phyloP scores from a whole-genome alignment of 495 filamentous ascomycete species.

The Lasiosphaeria ovina region DNA sequence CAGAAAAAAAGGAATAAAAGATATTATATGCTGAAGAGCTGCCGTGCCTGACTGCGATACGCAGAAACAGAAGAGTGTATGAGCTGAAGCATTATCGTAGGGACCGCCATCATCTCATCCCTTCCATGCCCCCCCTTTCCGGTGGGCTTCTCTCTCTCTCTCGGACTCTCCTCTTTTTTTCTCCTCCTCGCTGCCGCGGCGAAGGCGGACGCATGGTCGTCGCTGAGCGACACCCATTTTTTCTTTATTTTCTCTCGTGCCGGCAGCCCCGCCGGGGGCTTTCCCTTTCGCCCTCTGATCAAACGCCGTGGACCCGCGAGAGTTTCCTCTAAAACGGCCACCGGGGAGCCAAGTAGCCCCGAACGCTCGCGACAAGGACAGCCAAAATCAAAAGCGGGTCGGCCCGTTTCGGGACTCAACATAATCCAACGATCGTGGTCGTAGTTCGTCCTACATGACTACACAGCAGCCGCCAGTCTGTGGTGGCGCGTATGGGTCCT shows the following conservation, averaged over 20 bases:
- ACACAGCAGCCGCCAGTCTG: conserved; percentile 87
- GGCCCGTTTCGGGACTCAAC: neutral
- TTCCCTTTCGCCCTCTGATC: neutral
- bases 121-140: conserved; percentile 6
- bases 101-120: conserved; percentile 31
- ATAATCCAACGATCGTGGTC: conserved; percentile 7
- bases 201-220: neutral
- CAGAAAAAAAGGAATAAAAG: conserved; percentile 33
- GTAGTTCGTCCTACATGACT: conserved; percentile 66
- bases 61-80: conserved; percentile 37
- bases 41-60: conserved; percentile 26
- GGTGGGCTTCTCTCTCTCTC: neutral
- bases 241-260: neutral
- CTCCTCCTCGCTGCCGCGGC: conserved; percentile 15
- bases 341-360: neutral
- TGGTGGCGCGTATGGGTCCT: conserved; percentile 95
- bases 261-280: neutral
- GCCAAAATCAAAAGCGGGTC: conserved; percentile 7
- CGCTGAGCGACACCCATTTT: neutral
- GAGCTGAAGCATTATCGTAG: conserved; percentile 47
- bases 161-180: neutral
- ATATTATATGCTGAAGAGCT: conserved; percentile 52
- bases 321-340: neutral
- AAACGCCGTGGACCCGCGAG: neutral
- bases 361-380: neutral